Evolutionary conservation across 176 grass and related monocot genomes (phyloP).

Genomic region (Saccharum officinarum): DNA sequence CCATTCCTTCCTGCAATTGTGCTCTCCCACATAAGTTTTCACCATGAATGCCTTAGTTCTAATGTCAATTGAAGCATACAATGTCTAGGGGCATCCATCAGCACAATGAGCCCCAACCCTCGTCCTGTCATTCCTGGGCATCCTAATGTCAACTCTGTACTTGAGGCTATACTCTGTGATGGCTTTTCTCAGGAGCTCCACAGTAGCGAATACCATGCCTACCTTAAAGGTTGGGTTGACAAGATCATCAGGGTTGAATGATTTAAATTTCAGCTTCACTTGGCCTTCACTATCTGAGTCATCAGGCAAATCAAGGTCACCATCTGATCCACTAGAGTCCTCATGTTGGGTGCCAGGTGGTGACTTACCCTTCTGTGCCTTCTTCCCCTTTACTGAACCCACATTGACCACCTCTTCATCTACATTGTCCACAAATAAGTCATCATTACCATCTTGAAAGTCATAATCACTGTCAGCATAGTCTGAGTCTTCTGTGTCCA

Average conservation of each 20-base stretch:
- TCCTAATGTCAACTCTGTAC: neutral
- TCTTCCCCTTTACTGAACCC: neutral
- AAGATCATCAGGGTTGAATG: neutral
- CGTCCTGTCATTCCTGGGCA: neutral
- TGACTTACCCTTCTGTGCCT: too few relatives aligned
- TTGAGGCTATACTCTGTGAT: neutral
- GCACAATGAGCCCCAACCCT: neutral
- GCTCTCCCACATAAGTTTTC: neutral
- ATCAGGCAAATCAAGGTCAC: neutral
- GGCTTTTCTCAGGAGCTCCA: neutral
- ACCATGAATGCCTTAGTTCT: neutral
- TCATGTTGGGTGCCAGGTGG: too few relatives aligned
- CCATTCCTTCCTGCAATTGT: neutral
- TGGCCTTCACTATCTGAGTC: neutral
- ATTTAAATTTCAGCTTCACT: neutral
- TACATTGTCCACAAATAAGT: neutral
- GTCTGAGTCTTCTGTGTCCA: neutral
- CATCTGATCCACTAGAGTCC: neutral
- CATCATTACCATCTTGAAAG: neutral
- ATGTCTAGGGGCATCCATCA: neutral
- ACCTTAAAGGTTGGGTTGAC: neutral
- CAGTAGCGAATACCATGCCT: neutral
- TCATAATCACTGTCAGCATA: neutral
- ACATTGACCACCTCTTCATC: neutral
- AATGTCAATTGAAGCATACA: neutral